Evolutionary conservation across 2,329 filamentous ascomycete species (phyloP).

Genomic region (Fusarium tupiense): DNA sequence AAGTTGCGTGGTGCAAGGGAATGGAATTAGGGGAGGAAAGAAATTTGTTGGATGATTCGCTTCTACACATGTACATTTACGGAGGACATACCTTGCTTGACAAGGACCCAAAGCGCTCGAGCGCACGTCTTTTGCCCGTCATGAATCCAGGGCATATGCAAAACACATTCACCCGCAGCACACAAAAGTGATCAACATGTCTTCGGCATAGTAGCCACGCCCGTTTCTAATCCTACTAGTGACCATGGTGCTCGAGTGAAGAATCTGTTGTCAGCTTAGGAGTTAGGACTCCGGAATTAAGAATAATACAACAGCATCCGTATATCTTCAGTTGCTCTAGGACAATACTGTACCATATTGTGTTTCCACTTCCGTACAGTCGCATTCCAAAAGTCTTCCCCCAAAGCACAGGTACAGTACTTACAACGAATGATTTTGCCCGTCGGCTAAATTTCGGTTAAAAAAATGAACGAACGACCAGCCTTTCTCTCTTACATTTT

Average conservation of each 20-base stretch:
- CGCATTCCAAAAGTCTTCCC: neutral
- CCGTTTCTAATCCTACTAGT: neutral
- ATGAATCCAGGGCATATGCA: conserved; percentile 31
- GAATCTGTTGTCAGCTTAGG: neutral
- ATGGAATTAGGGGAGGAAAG: conserved; percentile 6
- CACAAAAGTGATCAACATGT: neutral
- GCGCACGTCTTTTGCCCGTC: conserved; percentile 23
- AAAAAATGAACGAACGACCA: conserved; percentile 5
- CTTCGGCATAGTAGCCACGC: neutral
- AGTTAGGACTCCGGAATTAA: neutral
- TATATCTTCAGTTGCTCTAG: no score
- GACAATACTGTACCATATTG: neutral
- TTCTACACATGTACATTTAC: conserved; percentile 46
- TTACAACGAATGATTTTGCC: conserved; percentile 7
- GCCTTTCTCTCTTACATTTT: conserved; percentile 26
- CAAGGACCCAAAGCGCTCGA: conserved; percentile 19
- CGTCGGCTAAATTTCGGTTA: conserved; percentile 32
- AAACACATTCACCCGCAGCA: neutral
- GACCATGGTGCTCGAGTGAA: neutral
- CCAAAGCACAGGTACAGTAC: neutral
- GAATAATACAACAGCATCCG: neutral
- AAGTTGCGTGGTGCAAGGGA: conserved; percentile 15
- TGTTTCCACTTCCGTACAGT: neutral
- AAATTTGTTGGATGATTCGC: conserved; percentile 39
- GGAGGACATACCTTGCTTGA: conserved; percentile 40